Evolutionary conservation across 768 basidiomycete genomes (phyloP), one percentile per base, ranked within the genome.

Genomic region (Fistulinella prunicolor): DNA sequence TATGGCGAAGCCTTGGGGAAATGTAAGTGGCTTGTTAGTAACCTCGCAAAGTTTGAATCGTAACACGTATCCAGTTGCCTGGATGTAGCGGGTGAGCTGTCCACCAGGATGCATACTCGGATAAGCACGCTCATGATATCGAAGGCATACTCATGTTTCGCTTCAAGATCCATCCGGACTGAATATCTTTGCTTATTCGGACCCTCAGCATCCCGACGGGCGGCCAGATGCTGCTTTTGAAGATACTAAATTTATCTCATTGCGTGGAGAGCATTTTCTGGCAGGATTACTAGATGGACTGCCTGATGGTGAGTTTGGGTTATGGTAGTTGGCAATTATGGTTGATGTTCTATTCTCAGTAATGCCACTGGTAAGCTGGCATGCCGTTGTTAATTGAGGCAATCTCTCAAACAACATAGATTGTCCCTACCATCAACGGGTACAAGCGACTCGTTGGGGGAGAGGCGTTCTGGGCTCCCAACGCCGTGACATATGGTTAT

Each of bases 1-100:
- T 70, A 98, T 97, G 95, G 94, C 94, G 0, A 97, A 97, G 60
- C 94, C 94, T 21, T 96, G 91, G 89, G 85, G 84, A 26, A 84
- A 91, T 60, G 93, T 94, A 61, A 62, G 86, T 73, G 12, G 28
- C 8, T 47, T 40, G 3, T 20, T 23, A 32, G 6, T 24, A 6
- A 46, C 16, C 35, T 32, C 28, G 17, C 28, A 22, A 40, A 40
- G 28, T 60, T 37, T 48, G 24, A 8, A 24, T 44, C 26, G 38
- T 42, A 29, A 53, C 47, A 22, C 28, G 10, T 32, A 9, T 9
- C 34, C 57, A 96, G 89, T 80, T 97, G 54, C 94, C 96, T 29
- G 96, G 96, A 3, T 94, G 92, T 64, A 94, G 92, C 54, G 96
- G 95, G 92, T 90, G 37, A 54, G 76, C 59, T 24, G 29, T 28